A percentile compares a stretch with the other conserved stretches of the same genome.
These are phyloP conservation scores for Candida endomychidarum DNA, from an alignment of 805 yeast genomes.

Conservation along the genomic window DNA sequence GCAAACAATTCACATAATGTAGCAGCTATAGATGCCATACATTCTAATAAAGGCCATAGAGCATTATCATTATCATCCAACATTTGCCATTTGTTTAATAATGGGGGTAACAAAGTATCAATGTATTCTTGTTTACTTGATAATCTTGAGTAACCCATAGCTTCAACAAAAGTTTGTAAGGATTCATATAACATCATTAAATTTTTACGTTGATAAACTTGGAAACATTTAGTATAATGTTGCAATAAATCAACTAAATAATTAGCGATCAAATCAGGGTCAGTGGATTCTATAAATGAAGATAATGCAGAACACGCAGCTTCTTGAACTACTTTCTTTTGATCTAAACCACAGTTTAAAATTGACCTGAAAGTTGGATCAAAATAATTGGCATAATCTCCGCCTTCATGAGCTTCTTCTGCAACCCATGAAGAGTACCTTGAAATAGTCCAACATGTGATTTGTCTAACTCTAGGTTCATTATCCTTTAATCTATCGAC, in stretches of 20 bases:
- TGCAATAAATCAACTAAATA: slow-evolving; percentile 65
- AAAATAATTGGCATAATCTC: slow-evolving; percentile 64
- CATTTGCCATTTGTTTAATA: slow-evolving; percentile 76
- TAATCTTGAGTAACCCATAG: slow-evolving; percentile 56
- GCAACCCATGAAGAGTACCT: slow-evolving; percentile 84
- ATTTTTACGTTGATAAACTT: slow-evolving; percentile 77
- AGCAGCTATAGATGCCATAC: slow-evolving; percentile 90
- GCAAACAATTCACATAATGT: slow-evolving; percentile 80
- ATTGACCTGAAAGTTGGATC: slow-evolving; percentile 77
- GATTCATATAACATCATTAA: slow-evolving; percentile 84
- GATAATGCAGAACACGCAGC: slow-evolving; percentile 89
- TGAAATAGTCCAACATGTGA: slow-evolving; percentile 93
- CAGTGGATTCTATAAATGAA: slow-evolving; percentile 76
- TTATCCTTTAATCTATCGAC: slow-evolving; percentile 74
- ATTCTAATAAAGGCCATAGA: slow-evolving; percentile 89
- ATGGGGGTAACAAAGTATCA: slow-evolving; percentile 71
- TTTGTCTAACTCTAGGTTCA: slow-evolving; percentile 86
- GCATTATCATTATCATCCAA: slow-evolving; percentile 77
- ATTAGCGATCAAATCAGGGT: slow-evolving; percentile 57
- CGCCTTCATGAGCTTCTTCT: slow-evolving; percentile 60
- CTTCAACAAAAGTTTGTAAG: slow-evolving; percentile 83
- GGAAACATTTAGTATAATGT: slow-evolving; percentile 73
- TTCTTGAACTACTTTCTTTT: slow-evolving; percentile 90
- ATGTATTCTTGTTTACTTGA: slow-evolving; percentile 58
- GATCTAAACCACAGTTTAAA: slow-evolving; percentile 73